A percentile compares a stretch with the other conserved stretches of the same genome.
phyloP scores from a whole-genome alignment of 352 stramenopile species.

The Globisporangium camurandrum region DNA sequence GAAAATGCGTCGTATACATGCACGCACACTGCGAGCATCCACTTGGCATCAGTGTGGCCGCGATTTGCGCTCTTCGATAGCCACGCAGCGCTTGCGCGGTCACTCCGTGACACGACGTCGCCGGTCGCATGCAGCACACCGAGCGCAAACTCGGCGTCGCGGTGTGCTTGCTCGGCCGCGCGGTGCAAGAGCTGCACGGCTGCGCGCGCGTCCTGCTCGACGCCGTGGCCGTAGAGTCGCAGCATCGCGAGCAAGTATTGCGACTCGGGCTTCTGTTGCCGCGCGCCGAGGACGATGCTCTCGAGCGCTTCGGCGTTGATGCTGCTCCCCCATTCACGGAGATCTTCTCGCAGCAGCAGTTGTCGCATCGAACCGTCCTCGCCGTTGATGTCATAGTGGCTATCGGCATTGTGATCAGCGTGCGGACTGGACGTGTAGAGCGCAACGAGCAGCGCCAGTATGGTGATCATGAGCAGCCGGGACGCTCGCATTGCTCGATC shows the following conservation, averaged over 20 bases:
- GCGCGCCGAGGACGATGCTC: constrained; percentile 25
- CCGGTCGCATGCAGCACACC: constrained; percentile 27
- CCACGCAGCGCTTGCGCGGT: constrained; percentile 27
- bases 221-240: constrained; percentile 43
- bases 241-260: constrained; percentile 46
- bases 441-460: background rate
- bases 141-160: constrained; percentile 39
- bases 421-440: too few relatives aligned
- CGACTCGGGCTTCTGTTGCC: constrained; percentile 28
- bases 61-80: constrained; percentile 26
- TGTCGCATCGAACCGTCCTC: background rate
- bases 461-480: background rate
- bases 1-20: background rate
- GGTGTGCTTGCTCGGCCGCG: constrained; percentile 21
- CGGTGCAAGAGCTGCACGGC: constrained; percentile 22
- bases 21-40: constrained; percentile 42
- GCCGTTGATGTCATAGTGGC: background rate
- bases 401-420: too few relatives aligned
- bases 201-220: constrained; percentile 18
- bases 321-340: constrained; percentile 2
- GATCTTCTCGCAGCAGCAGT: constrained; percentile 13
- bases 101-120: constrained; percentile 17
- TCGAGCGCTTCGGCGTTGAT: constrained; percentile 24
- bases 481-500: background rate
- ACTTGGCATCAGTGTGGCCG: constrained; percentile 37